Base-by-base conservation (phyloP, 768 basidiomycete species). In the Pulveroboletus sp. region DNA sequence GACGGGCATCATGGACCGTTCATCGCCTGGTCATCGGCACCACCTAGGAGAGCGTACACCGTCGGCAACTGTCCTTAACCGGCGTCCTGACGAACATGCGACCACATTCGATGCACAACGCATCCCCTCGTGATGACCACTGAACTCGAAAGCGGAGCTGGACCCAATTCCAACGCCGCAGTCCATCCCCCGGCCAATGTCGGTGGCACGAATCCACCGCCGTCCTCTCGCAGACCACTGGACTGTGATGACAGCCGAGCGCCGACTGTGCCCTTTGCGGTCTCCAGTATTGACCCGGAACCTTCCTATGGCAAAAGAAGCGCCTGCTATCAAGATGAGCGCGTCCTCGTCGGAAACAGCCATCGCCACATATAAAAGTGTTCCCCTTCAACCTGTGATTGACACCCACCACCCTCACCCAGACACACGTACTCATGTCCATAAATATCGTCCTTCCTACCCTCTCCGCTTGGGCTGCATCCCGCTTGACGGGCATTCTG, bases 391-490 rank as follows among this genome's bases (percentile, higher is more conserved):
- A 21, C 31, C 42, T 1, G 27, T 9, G 21, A 15, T 27, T 4
- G 17, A 49, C 3, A 7, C 5, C 0, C 18, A 12, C 21, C n/a
- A 10, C 31, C 8, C 27, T 28, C 31, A 30, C 28, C 35, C 12
- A 39, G n/a, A n/a, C 4, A 28, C 12, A 12, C 14, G 37, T 35
- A 21, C 11, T 6, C 49, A 69, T 68, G 68, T 51, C 65, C 28
- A 49, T 51, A 7, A 59, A 60, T 31, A 61, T 71, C 51, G 66
- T 71, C 46, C 68, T 73, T 43, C 75, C 73, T 7, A 54, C 68
- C 3, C 76, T 79, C 52, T 66, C 68, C 24, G 58, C 61, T 37
- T 79, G 74, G 73, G 69, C 73, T 12, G 53, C 76, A 54, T 58
- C 65, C 44, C 73, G 59, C 55, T 43, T 80, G 47, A 61, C 62